Conservation (phyloP, 768 basidiomycete genomes). For the Flagelloscypha sp. region DNA sequence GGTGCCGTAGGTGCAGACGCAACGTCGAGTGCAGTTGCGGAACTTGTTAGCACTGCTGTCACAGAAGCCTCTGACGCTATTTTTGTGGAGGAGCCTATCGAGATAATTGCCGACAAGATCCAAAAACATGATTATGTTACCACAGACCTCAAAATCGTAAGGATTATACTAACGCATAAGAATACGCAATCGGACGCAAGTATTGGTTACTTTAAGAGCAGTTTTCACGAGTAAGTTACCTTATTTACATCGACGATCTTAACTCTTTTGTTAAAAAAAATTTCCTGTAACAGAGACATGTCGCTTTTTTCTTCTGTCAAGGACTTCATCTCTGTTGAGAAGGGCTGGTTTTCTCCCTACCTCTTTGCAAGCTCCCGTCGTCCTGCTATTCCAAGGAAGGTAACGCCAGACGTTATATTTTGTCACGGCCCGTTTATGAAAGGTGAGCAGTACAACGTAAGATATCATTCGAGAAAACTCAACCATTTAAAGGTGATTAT, state of each 20-base stretch:
- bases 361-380: slow-evolving; percentile 52
- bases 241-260: slow-evolving; percentile 2
- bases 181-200: slow-evolving; percentile 50
- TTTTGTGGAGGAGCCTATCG: too few species aligned
- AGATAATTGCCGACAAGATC: too few species aligned
- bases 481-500: too few species aligned
- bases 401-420: slow-evolving; percentile 60
- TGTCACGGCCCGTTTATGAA: slow-evolving; percentile 57
- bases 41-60: slow-evolving; percentile 39
- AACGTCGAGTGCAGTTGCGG: slow-evolving; percentile 50
- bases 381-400: slow-evolving; percentile 51
- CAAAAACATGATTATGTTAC: slow-evolving; percentile 45
- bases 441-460: too few species aligned
- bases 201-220: slow-evolving; percentile 53
- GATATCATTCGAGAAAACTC: too few species aligned
- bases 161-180: slow-evolving; percentile 55
- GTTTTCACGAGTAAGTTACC: slow-evolving; percentile 41
- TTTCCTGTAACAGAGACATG: slow-evolving; percentile 31
- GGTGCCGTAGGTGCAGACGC: too few species aligned
- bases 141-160: slow-evolving; percentile 45
- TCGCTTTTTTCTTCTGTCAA: slow-evolving; percentile 54
- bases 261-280: slow-evolving; percentile 3
- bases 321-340: slow-evolving; percentile 54
- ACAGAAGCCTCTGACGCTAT: too few species aligned
- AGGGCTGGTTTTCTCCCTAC: slow-evolving; percentile 65